These are phyloP conservation scores for Ambrosiella beaveri DNA, from an alignment of 2,329 filamentous ascomycete species.

Conservation along the genomic window DNA sequence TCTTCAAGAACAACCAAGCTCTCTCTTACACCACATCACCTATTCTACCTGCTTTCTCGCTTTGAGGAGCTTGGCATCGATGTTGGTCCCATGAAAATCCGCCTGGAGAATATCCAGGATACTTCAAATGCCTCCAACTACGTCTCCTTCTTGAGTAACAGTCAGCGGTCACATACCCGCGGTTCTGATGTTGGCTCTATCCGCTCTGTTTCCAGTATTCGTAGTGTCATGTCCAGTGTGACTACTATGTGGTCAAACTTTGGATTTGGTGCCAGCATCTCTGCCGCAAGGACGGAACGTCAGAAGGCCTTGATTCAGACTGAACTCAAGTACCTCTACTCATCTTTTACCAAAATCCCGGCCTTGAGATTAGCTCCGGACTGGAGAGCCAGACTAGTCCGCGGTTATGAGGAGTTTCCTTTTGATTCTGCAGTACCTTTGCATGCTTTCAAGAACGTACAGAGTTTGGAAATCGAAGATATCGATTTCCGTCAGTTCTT, in stretches of 20 bases:
- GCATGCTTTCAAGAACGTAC: constrained; percentile 94
- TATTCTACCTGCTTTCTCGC: constrained; percentile 88
- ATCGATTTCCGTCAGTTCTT: constrained; percentile 95
- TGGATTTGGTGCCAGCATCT: constrained; percentile 63
- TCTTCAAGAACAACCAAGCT: constrained; percentile 78
- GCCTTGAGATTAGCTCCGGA: constrained; percentile 83
- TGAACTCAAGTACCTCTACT: constrained; percentile 92
- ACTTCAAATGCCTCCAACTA: constrained; percentile 78
- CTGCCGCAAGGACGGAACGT: constrained; percentile 68
- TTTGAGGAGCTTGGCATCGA: constrained; percentile 85
- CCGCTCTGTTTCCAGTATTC: constrained; percentile 87
- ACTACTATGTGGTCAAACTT: constrained; percentile 82
- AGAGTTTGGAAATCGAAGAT: constrained; percentile 82
- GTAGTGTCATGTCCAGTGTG: constrained; percentile 96
- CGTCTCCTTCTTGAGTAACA: constrained; percentile 81
- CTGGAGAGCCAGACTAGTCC: constrained; percentile 74
- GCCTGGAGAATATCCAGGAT: constrained; percentile 84
- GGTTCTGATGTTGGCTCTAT: constrained; percentile 78
- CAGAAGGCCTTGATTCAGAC: constrained; percentile 72
- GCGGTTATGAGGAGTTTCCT: constrained; percentile 91
- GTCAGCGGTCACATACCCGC: constrained; percentile 61
- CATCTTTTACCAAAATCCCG: constrained; percentile 94
- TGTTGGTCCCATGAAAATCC: constrained; percentile 90
- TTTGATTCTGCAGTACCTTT: constrained; percentile 94
- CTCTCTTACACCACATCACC: constrained; percentile 83